These are phyloP conservation scores for Tolypocladium paradoxum DNA, from an alignment of 2,329 filamentous ascomycete species.

Conservation along the genomic window DNA sequence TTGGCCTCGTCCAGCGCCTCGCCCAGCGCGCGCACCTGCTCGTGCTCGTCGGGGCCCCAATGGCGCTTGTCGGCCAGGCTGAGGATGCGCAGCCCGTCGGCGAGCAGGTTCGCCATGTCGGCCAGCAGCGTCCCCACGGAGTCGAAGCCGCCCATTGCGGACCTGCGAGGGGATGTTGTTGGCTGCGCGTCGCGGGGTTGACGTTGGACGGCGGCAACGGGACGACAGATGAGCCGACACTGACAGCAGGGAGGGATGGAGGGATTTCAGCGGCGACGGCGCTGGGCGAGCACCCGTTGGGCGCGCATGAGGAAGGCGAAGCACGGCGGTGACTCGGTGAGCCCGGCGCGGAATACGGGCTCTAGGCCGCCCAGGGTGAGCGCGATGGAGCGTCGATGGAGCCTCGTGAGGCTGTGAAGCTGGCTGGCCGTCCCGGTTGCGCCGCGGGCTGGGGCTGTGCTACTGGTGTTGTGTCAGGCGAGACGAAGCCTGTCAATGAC, in stretches of 20 bases:
- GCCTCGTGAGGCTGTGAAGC: not conserved
- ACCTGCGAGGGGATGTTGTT: not conserved
- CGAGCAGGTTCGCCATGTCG: constrained; percentile 42
- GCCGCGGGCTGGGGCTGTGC: not conserved
- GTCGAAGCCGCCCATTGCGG: constrained; percentile 29
- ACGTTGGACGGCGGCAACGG: not conserved
- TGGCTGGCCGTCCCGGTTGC: not conserved
- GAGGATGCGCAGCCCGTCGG: constrained; percentile 42
- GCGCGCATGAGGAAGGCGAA: constrained; percentile 2
- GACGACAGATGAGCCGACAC: not conserved
- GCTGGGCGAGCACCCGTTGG: constrained; percentile 1
- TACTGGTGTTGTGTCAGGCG: not conserved
- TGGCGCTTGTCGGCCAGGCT: constrained; percentile 46
- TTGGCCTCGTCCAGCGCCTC: constrained; percentile 47
- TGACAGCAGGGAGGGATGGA: not conserved
- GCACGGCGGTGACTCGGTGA: not conserved
- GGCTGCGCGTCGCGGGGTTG: too few species aligned
- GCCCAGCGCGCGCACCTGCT: constrained; percentile 45
- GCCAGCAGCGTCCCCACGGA: constrained; percentile 49
- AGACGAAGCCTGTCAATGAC: not conserved
- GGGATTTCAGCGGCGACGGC: constrained; percentile 1
- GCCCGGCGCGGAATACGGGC: not conserved
- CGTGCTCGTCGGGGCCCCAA: constrained; percentile 49
- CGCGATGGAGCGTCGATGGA: not conserved
- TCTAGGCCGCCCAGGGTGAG: not conserved